Conservation (phyloP, 345 rosid genomes). For the Rhodomyrtus tomentosa region DNA sequence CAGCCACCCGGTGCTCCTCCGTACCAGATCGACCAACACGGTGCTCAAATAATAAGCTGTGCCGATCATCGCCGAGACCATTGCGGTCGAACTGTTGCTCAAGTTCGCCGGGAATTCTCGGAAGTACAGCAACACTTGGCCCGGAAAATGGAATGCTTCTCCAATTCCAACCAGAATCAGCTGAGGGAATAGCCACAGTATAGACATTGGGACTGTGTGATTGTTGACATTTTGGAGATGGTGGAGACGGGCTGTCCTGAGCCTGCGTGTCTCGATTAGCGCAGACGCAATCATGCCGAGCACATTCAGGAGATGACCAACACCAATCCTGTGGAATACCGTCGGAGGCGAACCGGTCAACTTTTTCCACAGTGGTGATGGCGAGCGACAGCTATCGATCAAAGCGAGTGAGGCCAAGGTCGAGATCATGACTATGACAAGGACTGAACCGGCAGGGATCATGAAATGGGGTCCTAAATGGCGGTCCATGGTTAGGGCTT, state of each 20-base stretch:
- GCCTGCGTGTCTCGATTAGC: constrained; percentile 18
- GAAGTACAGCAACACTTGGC: constrained; percentile 2
- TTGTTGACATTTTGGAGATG: neutral
- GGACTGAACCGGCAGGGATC: constrained; percentile 36
- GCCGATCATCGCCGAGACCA: constrained; percentile 5
- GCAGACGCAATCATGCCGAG: constrained; percentile 12
- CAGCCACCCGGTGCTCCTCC: constrained; percentile 24
- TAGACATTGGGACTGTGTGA: constrained; percentile 21
- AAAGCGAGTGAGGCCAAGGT: constrained; percentile 27
- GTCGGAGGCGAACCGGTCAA: constrained; percentile 13
- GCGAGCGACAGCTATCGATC: constrained; percentile 21
- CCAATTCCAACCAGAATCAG: constrained; percentile 29
- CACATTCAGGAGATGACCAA: constrained; percentile 13
- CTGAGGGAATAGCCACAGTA: constrained; percentile 37
- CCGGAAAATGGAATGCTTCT: constrained; percentile 14
- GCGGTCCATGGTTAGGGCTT: constrained; percentile 35
- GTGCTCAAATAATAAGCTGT: constrained; percentile 4
- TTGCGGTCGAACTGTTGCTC: constrained; percentile 8
- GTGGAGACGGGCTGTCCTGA: constrained; percentile 7
- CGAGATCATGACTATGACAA: constrained; percentile 14
- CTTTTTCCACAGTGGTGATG: constrained; percentile 14
- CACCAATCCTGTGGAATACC: constrained; percentile 15
- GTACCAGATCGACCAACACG: neutral
- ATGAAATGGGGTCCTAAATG: constrained; percentile 17
- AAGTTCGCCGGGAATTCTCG: constrained; percentile 12